Percentiles rank a stretch among this genome's conserved stretches.
Evolutionary conservation across 768 basidiomycete genomes (phyloP).

Genomic region (Fomitopsis serialis): DNA sequence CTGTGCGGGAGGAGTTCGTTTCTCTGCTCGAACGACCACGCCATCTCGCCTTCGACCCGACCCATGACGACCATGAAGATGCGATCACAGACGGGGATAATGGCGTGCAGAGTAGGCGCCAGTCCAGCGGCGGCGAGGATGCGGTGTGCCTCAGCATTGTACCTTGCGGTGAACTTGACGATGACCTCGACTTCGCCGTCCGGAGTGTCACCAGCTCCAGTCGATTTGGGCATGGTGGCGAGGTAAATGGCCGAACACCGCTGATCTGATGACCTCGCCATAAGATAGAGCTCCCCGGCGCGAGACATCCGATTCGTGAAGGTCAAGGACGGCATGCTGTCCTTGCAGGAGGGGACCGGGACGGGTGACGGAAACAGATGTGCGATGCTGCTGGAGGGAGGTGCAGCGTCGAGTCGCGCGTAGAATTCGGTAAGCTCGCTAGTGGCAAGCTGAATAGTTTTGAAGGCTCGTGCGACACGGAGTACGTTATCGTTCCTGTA

Average conservation of each 20-base stretch:
- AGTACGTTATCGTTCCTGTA: background rate
- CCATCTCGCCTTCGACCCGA: constrained; percentile 2
- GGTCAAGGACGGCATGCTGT: background rate
- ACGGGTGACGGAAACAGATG: background rate
- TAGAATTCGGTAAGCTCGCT: background rate
- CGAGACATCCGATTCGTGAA: background rate
- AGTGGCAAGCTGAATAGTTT: background rate
- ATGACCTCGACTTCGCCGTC: constrained; percentile 2
- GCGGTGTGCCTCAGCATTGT: constrained; percentile 5
- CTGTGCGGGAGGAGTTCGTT: background rate
- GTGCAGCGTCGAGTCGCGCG: background rate
- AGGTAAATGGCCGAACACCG: background rate
- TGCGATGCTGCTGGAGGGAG: background rate
- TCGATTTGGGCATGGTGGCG: background rate
- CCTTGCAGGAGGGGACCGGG: background rate
- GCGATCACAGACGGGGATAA: constrained; percentile 3
- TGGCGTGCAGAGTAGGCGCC: constrained; percentile 7
- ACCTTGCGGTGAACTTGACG: constrained; percentile 10
- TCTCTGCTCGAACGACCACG: background rate
- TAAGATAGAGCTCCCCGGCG: background rate
- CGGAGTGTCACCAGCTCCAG: background rate
- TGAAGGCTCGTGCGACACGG: background rate
- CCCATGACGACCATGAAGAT: constrained; percentile 15
- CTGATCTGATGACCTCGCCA: background rate
- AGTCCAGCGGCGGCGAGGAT: constrained; percentile 3